These are phyloP conservation scores for Exophiala viscosa DNA, from an alignment of 2,329 filamentous ascomycete species.

Conservation along the genomic window DNA sequence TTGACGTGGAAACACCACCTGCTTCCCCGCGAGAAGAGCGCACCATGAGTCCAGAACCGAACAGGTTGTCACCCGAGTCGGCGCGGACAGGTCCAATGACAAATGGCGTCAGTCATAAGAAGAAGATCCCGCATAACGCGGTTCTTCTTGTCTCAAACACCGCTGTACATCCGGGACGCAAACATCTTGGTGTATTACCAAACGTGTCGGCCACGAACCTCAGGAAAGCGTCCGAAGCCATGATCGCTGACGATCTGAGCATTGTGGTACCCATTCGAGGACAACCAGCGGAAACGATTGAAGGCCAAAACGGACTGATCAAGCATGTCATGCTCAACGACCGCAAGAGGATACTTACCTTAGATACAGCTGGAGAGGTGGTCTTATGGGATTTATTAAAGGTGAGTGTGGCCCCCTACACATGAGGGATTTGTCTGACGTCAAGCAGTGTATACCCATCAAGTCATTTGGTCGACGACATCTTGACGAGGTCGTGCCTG, in stretches of 20 bases:
- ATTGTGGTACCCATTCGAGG: constrained; percentile 62
- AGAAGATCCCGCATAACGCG: constrained; percentile 70
- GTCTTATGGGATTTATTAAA: constrained; percentile 89
- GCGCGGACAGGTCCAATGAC: constrained; percentile 31
- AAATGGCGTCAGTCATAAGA: constrained; percentile 37
- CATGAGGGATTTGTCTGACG: constrained; percentile 9
- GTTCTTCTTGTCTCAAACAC: constrained; percentile 81
- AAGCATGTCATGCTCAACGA: constrained; percentile 93
- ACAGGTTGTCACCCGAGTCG: constrained; percentile 3
- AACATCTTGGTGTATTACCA: constrained; percentile 50
- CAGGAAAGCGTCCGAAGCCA: constrained; percentile 57
- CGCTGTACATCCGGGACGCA: constrained; percentile 65
- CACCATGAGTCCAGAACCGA: constrained; percentile 37
- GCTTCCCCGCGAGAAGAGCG: constrained; percentile 56
- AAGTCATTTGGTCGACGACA: constrained; percentile 92
- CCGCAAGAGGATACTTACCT: constrained; percentile 77
- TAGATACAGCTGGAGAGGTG: constrained; percentile 93
- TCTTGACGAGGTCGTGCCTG: constrained; percentile 82
- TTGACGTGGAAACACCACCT: constrained; percentile 56
- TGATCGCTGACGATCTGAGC: constrained; percentile 46
- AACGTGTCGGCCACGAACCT: constrained; percentile 38
- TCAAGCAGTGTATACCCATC: constrained; percentile 70
- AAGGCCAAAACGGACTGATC: constrained; percentile 90
- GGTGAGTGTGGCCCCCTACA: constrained; percentile 50
- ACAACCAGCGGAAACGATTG: constrained; percentile 74